Conservation (phyloP, 345 rosid genomes). For the Arabidopsis suecica region DNA sequence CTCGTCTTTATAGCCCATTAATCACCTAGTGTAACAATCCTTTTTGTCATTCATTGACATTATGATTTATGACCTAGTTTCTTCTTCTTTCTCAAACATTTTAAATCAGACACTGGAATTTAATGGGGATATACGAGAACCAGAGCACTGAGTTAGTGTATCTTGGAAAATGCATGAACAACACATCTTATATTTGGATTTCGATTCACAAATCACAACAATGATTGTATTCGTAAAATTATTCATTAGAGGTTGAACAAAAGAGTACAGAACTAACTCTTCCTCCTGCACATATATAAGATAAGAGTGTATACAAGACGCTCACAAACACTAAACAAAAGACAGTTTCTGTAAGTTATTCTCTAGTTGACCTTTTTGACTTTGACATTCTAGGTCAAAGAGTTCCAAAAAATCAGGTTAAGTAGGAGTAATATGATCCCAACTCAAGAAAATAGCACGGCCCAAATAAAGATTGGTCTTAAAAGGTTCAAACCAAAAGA, state of each 20-base stretch:
- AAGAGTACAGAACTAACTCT: not conserved
- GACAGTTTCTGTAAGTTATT: constrained; percentile 16
- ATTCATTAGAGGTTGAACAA: not conserved
- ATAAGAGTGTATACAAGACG: not conserved
- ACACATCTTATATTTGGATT: not conserved
- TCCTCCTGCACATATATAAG: not conserved
- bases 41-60: too few relatives aligned
- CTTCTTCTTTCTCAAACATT: too few relatives aligned
- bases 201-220: not conserved
- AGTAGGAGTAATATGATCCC: too few relatives aligned
- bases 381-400: not conserved
- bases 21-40: too few relatives aligned
- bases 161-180: too few relatives aligned
- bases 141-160: not conserved
- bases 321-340: not conserved
- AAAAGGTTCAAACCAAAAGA: too few relatives aligned
- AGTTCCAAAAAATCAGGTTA: too few relatives aligned
- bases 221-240: not conserved
- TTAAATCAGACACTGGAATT: too few relatives aligned
- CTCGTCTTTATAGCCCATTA: too few relatives aligned
- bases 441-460: too few relatives aligned
- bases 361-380: constrained; percentile 5
- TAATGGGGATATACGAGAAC: not conserved
- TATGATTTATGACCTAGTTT: too few relatives aligned
- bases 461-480: too few relatives aligned